phyloP scores from a whole-genome alignment of 768 basidiomycete species.

The Psilocybe subaeruginosa region DNA sequence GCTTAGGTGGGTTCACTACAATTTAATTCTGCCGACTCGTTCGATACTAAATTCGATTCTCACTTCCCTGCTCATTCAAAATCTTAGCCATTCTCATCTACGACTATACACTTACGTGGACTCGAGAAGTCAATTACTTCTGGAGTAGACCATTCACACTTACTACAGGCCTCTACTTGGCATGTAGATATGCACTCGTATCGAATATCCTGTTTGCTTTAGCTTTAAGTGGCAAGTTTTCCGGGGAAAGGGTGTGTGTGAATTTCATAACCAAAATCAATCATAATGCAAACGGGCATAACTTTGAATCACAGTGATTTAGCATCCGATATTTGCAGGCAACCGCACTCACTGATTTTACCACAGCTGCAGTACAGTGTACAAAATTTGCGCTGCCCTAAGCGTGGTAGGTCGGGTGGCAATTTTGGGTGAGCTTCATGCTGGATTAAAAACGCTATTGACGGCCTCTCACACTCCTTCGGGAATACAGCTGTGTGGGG shows the following conservation, averaged over 20 bases:
- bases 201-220: constrained; percentile 1
- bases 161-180: constrained; percentile 5
- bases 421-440: not conserved
- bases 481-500: no score
- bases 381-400: not conserved
- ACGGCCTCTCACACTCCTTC: no score
- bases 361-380: not conserved
- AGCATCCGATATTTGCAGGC: no score
- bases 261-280: no score
- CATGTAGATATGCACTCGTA: constrained; percentile 3
- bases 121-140: constrained; percentile 5
- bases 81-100: not conserved
- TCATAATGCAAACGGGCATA: no score
- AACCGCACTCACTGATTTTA: no score
- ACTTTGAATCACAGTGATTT: no score
- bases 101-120: constrained; percentile 7
- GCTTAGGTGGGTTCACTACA: no score
- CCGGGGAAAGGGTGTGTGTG: not conserved
- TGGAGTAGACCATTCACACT: not conserved
- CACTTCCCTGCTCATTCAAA: no score
- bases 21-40: no score
- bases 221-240: not conserved
- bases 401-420: not conserved
- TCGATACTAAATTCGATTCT: no score
- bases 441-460: no score